Percentiles rank a stretch among this genome's conserved stretches.
Evolutionary conservation across 2,329 filamentous ascomycete species (phyloP).

Genomic region (Nannizziopsis barbatae): DNA sequence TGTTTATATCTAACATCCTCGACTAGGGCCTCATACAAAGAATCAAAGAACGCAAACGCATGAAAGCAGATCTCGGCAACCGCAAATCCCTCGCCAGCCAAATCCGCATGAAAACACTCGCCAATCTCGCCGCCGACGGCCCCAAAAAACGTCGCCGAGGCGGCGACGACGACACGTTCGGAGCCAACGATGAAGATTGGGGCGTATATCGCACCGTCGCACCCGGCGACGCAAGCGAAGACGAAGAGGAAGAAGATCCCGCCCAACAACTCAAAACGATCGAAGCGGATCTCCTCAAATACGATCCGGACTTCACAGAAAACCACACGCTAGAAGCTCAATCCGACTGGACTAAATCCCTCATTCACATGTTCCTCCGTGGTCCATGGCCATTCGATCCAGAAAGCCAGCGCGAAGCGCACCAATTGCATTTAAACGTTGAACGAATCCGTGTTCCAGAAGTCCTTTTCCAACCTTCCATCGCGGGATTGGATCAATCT

Average conservation of each 20-base stretch:
- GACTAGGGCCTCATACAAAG: constrained; percentile 56
- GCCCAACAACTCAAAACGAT: constrained; percentile 59
- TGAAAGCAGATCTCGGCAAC: constrained; percentile 91
- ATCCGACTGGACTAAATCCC: constrained; percentile 84
- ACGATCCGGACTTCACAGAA: constrained; percentile 83
- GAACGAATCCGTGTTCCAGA: constrained; percentile 91
- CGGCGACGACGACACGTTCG: constrained; percentile 92
- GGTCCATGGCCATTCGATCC: constrained; percentile 78
- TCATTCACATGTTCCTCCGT: constrained; percentile 80
- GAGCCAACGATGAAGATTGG: constrained; percentile 96
- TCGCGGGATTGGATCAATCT: constrained; percentile 85
- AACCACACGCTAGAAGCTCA: constrained; percentile 86
- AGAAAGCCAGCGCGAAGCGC: constrained; percentile 64
- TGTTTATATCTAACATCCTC: constrained; percentile 12
- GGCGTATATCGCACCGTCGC: constrained; percentile 90
- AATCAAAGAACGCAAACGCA: constrained; percentile 85
- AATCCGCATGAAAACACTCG: constrained; percentile 96
- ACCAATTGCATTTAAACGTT: constrained; percentile 91
- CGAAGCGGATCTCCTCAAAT: constrained; percentile 72
- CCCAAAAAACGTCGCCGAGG: constrained; percentile 73
- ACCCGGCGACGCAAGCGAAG: constrained; percentile 61
- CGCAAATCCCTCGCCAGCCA: constrained; percentile 92
- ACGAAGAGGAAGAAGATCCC: constrained; percentile 86
- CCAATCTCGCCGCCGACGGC: constrained; percentile 83
- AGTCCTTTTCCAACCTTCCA: constrained; percentile 82